Conservation (phyloP, 1,284 basidiomycete species). For the Entoloma clypeatum region DNA sequence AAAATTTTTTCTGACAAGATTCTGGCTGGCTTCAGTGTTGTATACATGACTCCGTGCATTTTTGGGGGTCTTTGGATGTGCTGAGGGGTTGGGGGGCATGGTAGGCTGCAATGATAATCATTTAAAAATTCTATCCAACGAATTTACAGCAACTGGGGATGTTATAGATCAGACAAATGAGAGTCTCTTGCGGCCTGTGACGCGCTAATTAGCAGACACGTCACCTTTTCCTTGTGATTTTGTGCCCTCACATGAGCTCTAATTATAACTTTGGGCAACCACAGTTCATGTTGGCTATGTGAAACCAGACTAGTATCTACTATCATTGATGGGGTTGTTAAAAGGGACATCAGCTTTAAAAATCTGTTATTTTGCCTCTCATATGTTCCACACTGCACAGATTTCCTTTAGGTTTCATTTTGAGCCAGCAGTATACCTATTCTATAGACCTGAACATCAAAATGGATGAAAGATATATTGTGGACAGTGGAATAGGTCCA, state of each 20-base stretch:
- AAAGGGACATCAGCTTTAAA: no score
- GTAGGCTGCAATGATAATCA: no score
- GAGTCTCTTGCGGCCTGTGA: background rate
- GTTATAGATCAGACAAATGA: background rate
- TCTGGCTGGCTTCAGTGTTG: constrained; percentile 6
- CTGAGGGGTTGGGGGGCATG: background rate
- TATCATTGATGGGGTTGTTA: no score
- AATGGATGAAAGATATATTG: no score
- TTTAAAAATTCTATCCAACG: background rate
- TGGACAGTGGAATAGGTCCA: no score
- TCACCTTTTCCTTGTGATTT: background rate
- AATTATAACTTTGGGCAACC: no score
- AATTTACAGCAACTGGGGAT: background rate
- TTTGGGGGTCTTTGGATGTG: background rate
- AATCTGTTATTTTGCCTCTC: no score
- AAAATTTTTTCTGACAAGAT: constrained; percentile 9
- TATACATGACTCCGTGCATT: background rate
- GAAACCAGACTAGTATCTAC: constrained; percentile 1
- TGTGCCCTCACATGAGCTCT: background rate
- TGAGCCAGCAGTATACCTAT: no score
- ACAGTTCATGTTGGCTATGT: background rate
- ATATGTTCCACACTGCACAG: no score
- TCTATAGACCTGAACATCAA: no score
- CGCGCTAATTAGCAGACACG: constrained; percentile 1
- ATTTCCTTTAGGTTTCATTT: no score